A percentile compares a stretch with the other conserved stretches of the same genome.
Evolutionary conservation across 2,329 filamentous ascomycete genomes (phyloP).

Genomic region (Anthostomella pinea): DNA sequence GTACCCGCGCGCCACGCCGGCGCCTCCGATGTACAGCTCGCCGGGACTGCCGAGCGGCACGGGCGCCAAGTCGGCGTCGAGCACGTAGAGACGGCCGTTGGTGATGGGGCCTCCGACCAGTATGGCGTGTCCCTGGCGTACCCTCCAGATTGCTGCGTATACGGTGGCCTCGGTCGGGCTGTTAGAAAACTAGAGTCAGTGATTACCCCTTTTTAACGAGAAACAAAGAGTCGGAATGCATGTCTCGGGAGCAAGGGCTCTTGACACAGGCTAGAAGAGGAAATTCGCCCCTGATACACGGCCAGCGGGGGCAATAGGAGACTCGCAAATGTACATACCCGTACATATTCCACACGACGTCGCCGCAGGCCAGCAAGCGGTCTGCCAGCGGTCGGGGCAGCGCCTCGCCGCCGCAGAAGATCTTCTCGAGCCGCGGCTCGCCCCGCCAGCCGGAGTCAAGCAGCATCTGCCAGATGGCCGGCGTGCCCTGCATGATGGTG

Average conservation of each 20-base stretch:
- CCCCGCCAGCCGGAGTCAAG: conserved; percentile 21
- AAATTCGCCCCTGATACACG: too few species aligned
- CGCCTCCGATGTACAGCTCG: conserved; percentile 33
- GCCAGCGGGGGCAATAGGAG: too few species aligned
- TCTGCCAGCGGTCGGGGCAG: conserved; percentile 26
- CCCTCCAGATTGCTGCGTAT: conserved; percentile 26
- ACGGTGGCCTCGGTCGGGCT: conserved; percentile 29
- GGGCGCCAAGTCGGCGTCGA: conserved; percentile 35
- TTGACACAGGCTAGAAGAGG: too few species aligned
- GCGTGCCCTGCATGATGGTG: conserved; percentile 35
- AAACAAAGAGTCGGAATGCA: too few species aligned
- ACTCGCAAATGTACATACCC: too few species aligned
- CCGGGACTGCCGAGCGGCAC: conserved; percentile 37
- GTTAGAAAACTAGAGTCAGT: too few species aligned
- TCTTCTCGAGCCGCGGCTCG: conserved; percentile 21
- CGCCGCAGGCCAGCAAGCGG: conserved; percentile 29
- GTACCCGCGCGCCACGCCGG: conserved; percentile 34
- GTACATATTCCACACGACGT: conserved; percentile 28
- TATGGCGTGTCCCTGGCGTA: conserved; percentile 20
- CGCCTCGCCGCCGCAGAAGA: conserved; percentile 29
- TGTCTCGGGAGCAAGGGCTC: too few species aligned
- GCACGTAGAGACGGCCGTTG: conserved; percentile 39
- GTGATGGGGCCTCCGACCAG: conserved; percentile 25
- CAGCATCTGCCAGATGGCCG: conserved; percentile 34
- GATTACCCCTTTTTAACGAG: too few species aligned